Base-by-base conservation (phyloP, 2,329 filamentous ascomycete genomes). In the Fonsecaea nubica region DNA sequence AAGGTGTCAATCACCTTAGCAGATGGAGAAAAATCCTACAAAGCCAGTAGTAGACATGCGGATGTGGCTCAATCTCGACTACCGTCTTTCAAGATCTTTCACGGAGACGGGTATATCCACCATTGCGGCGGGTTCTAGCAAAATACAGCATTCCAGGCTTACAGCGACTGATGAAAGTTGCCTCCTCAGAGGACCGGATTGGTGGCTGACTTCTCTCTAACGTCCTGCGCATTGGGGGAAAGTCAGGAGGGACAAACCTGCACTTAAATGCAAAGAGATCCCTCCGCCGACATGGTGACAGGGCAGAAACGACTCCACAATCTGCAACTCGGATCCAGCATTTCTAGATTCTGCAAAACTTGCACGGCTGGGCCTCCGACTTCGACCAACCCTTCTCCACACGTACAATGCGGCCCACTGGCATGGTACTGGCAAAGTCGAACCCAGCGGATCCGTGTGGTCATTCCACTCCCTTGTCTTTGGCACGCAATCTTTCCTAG, bases 201-300 rank as follows among this genome's bases (percentile, higher is more conserved):
- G 42, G 42, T 21, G 18, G 18, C 21, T 48, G 42, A 21, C 42
- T 10, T 50, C 12, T 50, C 45, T 50, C 45, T 25, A 30, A 30
- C 33, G 48, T 33, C 30, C 13, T n/a, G 45, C 33, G 18, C 33
- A 9, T 42, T 21, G 45, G 53, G 53, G 52, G 8, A 32, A 38
- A 25, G 48, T n/a, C 8, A 5, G 12, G 50, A 56, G 50, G 65
- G 68, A 69, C 45, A 67, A 64, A 63, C 56, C 66, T 71, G 69
- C 69, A 71, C 65, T 71, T 71, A 71, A 71, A 64, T 71, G 69
- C 69, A 71, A 71, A 71, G 42, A 65, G 59, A 67, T 71, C 69
- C 69, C 66, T 68, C 54, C 32, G 13, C 21, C 58, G 54, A 35
- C 25, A 54, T 35, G 32, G 25, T 9, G 9, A 1, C 45, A 50